Evolutionary conservation across 805 yeast genomes (phyloP), one percentile per base, ranked within the genome.

Genomic region (Wickerhamomyces sydowiorum): DNA sequence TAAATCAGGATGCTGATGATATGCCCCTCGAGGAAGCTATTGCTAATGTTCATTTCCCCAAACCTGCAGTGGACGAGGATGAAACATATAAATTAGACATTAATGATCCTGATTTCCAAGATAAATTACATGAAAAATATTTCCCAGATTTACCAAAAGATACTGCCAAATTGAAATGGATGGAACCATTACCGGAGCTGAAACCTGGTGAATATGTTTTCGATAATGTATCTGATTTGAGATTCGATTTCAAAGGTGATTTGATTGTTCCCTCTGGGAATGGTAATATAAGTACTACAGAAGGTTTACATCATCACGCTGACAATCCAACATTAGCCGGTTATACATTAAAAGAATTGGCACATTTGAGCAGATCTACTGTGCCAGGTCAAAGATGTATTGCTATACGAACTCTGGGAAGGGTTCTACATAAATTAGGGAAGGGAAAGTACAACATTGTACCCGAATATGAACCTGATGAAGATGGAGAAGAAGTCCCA

Each of bases 301-400:
- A 74, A 31, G 99, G 96, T 0, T 72, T 93, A 21, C 96, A 88
- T 55, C 98, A 93, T 59, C 99, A 93, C 61, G 75, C 96, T 0
- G 87, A 83, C 10, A 80, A 83, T 37, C 96, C 98, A 0, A 80
- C 81, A 36, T 69, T 90, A 40, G 96, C 98, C 0, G 99, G 99
- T 0, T 93, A 93, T 60, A 90, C 97, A 0, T 59, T 93, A 20
- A 69, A 77, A 0, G 99, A 93, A 58, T 69, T 93, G 39, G 82
- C 84, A 1, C 93, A 84, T 51, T 71, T 87, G 37, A 66, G 89
- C 5, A 70, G 96, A 48, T 86, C 96, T 2, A 76, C 83, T 2
- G 77, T 83, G 42, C 78, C 95, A 1, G 80, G 95, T 0, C 99
- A 93, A 63, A 69, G 97, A 37, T 79, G 93, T 46, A 73, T 93